Evolutionary conservation across 495 filamentous ascomycete species (phyloP).

Genomic region (Pseudoneurospora amorphoporcata): DNA sequence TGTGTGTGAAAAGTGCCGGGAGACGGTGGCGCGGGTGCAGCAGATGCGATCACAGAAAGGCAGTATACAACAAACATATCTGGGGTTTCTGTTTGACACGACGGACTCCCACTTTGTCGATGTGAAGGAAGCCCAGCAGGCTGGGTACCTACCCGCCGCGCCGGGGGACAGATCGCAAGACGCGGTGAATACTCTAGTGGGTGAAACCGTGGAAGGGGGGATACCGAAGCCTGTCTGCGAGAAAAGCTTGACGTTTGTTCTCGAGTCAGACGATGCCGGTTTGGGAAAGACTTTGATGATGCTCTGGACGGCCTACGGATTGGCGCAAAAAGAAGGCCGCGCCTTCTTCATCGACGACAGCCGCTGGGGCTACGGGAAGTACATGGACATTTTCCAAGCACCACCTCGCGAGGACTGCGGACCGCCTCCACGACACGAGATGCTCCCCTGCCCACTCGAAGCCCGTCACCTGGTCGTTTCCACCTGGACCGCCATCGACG

Average conservation of each 20-base stretch:
- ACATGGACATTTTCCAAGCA: constrained; percentile 53
- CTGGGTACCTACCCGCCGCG: constrained; percentile 40
- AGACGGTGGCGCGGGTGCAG: constrained; percentile 40
- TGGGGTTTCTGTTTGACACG: constrained; percentile 46
- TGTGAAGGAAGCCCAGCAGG: constrained; percentile 49
- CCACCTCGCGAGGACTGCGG: constrained; percentile 46
- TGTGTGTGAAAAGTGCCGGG: constrained; percentile 48
- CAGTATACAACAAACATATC: constrained; percentile 28
- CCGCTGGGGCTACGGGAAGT: constrained; percentile 66
- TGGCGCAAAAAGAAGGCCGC: constrained; percentile 56
- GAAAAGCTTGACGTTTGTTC: constrained; percentile 56
- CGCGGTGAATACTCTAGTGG: constrained; percentile 23
- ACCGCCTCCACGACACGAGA: constrained; percentile 50
- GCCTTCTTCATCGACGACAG: constrained; percentile 70
- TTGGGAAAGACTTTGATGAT: constrained; percentile 59
- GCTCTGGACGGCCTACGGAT: constrained; percentile 66
- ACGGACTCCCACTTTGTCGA: constrained; percentile 57
- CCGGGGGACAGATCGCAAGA: constrained; percentile 9
- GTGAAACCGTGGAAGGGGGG: constrained; percentile 23
- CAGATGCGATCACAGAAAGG: constrained; percentile 32
- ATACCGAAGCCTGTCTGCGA: constrained; percentile 43
- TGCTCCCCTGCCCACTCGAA: constrained; percentile 59
- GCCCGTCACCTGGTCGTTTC: constrained; percentile 61
- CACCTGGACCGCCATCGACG: constrained; percentile 43
- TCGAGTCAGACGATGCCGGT: constrained; percentile 57